These are phyloP conservation scores for Verbena officinalis DNA, from an alignment of 257 asterid genomes.

Conservation along the genomic window DNA sequence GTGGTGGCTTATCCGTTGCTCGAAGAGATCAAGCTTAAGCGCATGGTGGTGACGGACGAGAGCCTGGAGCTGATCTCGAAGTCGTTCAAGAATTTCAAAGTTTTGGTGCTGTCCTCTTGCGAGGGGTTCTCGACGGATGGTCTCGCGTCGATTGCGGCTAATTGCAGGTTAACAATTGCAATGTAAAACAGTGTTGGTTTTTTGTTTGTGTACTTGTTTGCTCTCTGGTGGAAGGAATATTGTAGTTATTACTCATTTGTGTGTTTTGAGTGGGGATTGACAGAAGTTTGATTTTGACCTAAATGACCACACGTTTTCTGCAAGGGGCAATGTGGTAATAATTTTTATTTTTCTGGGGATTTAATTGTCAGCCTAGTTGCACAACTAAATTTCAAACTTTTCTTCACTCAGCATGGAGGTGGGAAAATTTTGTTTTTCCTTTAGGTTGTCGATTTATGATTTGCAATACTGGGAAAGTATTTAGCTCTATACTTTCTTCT, in stretches of 20 bases:
- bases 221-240: neutral
- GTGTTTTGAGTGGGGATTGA: constrained; percentile 1
- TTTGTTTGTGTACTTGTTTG: neutral
- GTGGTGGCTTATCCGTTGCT: constrained; percentile 67
- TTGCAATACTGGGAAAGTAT: neutral
- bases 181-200: neutral
- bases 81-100: constrained; percentile 77
- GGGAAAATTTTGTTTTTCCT: too few relatives aligned
- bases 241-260: constrained; percentile 3
- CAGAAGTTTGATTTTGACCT: constrained; percentile 17
- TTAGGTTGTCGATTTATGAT: constrained; percentile 1
- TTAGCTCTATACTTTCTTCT: neutral
- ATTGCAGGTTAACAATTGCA: constrained; percentile 64
- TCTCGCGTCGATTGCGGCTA: constrained; percentile 85
- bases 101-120: constrained; percentile 72
- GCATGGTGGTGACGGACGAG: constrained; percentile 89
- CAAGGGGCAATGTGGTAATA: constrained; percentile 23
- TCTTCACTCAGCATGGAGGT: neutral
- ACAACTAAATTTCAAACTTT: constrained; percentile 1
- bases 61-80: constrained; percentile 73
- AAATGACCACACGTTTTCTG: neutral
- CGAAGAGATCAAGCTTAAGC: constrained; percentile 88
- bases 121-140: constrained; percentile 91
- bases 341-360: neutral
- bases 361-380: neutral